Evolutionary conservation across 2,329 filamentous ascomycete species (phyloP), one percentile per base, ranked within the genome.

Genomic region (Beauveria caledonica): DNA sequence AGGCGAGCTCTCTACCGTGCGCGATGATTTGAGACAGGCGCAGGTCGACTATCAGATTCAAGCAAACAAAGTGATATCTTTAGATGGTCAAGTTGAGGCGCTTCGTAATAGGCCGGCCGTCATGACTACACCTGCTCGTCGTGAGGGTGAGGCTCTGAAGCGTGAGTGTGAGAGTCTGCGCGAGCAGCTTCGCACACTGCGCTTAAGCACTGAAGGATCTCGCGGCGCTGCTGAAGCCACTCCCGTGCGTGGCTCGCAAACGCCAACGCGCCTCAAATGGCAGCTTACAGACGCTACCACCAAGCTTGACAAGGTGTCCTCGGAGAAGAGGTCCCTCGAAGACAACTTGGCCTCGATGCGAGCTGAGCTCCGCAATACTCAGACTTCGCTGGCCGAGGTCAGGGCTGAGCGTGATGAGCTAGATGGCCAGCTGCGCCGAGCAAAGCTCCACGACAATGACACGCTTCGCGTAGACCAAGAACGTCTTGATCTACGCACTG

Each of bases 21-120:
- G 83, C 58, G 88, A 92, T 64, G 86, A 91, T 60, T 78, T 92
- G 9, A 83, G 88, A n/a, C 78, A 87, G 54, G 82, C 83, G 27
- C 83, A 86, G 64, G 79, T 86, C 23, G 84, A 87, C 64, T 80
- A 84, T 68, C 81, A 85, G 64, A 70, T 78, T 1, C 78, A 89
- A 62, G 77, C 78, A 53, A 86, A 89, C 64, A 90, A 86, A 69
- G 77, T 86, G 2, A 83, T 88, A 61, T 80, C 80, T 8, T 71
- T 92, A 21, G 87, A 92, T 68, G 88, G 92, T 64, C 89, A 92
- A 69, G 79, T 91, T n/a, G 86, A 90, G 58, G 15, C 33, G 4
- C 25, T 49, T 25, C 60, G 60, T 9, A 61, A 29, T 15, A 50
- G 25, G n/a, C n/a, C 48, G 19, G 11, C 27, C 10, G 23, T 40